Conservation (phyloP, 2,329 filamentous ascomycete species). For the Epichloe bromicola region DNA sequence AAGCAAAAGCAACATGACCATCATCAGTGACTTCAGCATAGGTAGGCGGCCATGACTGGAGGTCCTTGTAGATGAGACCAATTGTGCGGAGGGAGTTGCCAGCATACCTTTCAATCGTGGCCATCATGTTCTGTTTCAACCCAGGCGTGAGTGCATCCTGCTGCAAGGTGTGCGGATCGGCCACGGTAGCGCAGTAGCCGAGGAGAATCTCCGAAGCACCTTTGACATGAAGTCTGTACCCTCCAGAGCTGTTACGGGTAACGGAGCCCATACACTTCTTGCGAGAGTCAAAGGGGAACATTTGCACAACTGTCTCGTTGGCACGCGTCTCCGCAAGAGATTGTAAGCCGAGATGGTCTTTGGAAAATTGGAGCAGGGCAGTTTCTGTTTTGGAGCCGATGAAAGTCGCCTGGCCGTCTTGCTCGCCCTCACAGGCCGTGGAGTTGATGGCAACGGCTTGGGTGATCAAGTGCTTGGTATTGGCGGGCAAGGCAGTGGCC, state of each 20-base stretch:
- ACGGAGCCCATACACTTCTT: constrained; percentile 61
- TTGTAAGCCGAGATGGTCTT: constrained; percentile 53
- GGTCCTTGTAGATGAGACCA: constrained; percentile 71
- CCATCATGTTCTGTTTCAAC: constrained; percentile 25
- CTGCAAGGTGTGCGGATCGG: constrained; percentile 33
- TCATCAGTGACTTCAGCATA: constrained; percentile 35
- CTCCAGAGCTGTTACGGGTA: constrained; percentile 32
- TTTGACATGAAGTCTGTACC: constrained; percentile 45
- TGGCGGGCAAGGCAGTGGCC: constrained; percentile 14
- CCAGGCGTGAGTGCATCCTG: constrained; percentile 37
- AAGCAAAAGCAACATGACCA: constrained; percentile 40
- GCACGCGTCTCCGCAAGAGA: constrained; percentile 51
- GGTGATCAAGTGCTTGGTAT: constrained; percentile 38
- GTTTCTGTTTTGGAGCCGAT: constrained; percentile 72
- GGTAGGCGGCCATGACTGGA: constrained; percentile 66
- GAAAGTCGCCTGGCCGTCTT: constrained; percentile 50
- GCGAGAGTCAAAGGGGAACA: constrained; percentile 64
- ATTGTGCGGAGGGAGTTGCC: constrained; percentile 78
- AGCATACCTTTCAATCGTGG: constrained; percentile 63
- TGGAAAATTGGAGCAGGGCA: constrained; percentile 56
- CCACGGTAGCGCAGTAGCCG: constrained; percentile 36
- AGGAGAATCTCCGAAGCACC: constrained; percentile 53
- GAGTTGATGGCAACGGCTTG: constrained; percentile 54
- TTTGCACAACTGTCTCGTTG: constrained; percentile 44
- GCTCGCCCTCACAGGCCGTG: constrained; percentile 63